A percentile compares a stretch with the other conserved stretches of the same genome.
Evolutionary conservation across 768 basidiomycete species (phyloP).

Genomic region (Suillus clintonianus): DNA sequence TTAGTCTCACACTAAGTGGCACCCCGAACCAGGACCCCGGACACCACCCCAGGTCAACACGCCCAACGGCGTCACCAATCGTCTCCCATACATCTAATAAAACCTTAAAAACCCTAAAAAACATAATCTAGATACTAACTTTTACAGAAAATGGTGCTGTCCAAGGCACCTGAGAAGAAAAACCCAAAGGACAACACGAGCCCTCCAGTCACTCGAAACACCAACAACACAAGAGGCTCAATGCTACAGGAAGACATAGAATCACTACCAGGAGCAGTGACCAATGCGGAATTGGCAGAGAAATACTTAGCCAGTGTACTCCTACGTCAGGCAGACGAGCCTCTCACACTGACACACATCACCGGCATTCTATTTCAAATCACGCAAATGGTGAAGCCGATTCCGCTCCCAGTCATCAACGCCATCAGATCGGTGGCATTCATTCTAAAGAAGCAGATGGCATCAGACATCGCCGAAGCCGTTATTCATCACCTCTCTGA

Average conservation of each 20-base stretch:
- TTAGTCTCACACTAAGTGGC: too few species aligned
- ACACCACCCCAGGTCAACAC: too few species aligned
- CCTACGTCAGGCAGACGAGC: too few species aligned
- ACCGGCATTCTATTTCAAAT: background rate
- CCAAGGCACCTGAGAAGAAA: too few species aligned
- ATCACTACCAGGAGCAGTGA: background rate
- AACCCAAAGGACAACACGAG: background rate
- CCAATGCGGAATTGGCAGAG: background rate
- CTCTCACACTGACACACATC: background rate
- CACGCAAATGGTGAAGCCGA: background rate
- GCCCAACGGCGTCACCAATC: too few species aligned
- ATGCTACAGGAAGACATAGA: background rate
- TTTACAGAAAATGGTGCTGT: too few species aligned
- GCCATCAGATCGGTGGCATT: background rate
- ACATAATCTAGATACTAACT: too few species aligned
- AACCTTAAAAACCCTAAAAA: too few species aligned
- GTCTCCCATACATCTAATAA: too few species aligned
- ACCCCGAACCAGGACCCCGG: too few species aligned
- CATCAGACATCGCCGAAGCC: background rate
- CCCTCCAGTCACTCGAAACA: too few species aligned
- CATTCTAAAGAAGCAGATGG: background rate
- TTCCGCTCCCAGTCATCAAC: background rate
- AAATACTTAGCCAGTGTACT: background rate
- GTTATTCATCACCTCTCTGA: background rate
- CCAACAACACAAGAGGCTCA: background rate